phyloP scores from a whole-genome alignment of 1,139 yeast species.

The Diutina rugosa region DNA sequence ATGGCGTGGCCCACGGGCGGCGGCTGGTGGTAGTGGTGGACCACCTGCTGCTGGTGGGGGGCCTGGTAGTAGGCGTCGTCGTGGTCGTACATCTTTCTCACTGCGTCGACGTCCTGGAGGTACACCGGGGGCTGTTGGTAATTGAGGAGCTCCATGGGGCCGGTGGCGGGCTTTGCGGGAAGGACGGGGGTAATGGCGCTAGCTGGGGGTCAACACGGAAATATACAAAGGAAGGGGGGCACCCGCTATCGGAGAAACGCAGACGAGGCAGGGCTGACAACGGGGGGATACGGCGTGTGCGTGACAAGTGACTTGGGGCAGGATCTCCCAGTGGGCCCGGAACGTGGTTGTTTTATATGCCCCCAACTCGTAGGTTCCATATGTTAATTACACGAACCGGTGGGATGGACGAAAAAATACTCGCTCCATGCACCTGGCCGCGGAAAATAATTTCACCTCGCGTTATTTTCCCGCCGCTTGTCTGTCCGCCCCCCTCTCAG shows the following conservation, averaged over 20 bases:
- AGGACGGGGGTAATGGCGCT: too few species aligned
- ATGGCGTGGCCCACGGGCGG: not conserved
- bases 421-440: not conserved
- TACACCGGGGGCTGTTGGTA: not conserved
- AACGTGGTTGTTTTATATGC: not conserved
- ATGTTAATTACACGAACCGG: not conserved
- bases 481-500: not conserved
- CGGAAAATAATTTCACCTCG: not conserved
- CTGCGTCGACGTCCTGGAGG: not conserved
- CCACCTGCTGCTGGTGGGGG: not conserved
- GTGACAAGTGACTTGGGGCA: not conserved
- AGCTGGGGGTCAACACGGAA: too few species aligned
- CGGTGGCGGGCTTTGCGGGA: too few species aligned
- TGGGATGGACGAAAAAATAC: not conserved
- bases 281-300: not conserved
- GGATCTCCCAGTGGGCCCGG: not conserved
- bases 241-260: too few species aligned
- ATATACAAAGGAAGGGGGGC: too few species aligned
- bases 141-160: slow-evolving; percentile 1
- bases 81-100: slow-evolving; percentile 1
- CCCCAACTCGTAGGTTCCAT: not conserved
- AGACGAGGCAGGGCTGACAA: too few species aligned
- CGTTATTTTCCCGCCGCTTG: not conserved
- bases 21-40: not conserved
- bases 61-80: not conserved